A percentile compares a stretch with the other conserved stretches of the same genome.
phyloP scores from a whole-genome alignment of 2,329 filamentous ascomycete genomes.

The Fusarium bactridioides region DNA sequence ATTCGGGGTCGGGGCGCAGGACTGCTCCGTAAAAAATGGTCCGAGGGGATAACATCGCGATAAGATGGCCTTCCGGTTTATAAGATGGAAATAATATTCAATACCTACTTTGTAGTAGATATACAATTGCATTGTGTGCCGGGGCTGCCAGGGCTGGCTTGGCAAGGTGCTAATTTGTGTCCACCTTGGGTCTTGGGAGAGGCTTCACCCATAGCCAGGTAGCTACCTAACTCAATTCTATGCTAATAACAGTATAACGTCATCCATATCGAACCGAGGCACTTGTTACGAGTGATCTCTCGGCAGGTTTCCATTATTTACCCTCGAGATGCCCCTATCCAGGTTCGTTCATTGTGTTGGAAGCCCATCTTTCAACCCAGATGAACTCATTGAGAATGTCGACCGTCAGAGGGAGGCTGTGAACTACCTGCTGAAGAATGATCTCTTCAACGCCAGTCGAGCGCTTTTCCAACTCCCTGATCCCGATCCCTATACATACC shows the following conservation, averaged over 20 bases:
- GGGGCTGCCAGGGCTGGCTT: neutral
- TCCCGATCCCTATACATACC: slow-evolving; percentile 58
- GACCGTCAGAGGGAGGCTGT: slow-evolving; percentile 49
- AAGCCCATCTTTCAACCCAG: slow-evolving; percentile 54
- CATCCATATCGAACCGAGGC: slow-evolving; percentile 18
- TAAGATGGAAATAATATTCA: neutral
- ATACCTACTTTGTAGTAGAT: neutral
- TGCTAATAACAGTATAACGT: slow-evolving; percentile 17
- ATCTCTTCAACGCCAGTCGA: slow-evolving; percentile 55
- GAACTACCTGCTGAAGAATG: slow-evolving; percentile 52
- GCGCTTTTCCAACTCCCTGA: slow-evolving; percentile 55
- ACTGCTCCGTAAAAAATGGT: neutral
- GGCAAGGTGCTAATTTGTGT: neutral
- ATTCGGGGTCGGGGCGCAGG: neutral
- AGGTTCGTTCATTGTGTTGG: slow-evolving; percentile 54
- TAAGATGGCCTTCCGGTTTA: neutral
- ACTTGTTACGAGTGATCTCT: neutral
- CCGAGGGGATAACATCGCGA: neutral
- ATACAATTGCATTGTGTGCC: neutral
- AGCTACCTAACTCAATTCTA: neutral
- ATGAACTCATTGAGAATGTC: slow-evolving; percentile 50
- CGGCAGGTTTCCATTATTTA: neutral
- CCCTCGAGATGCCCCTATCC: slow-evolving; percentile 40
- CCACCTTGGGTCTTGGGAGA: slow-evolving; percentile 30
- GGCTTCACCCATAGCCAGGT: neutral